Evolutionary conservation across 1,284 basidiomycete species (phyloP), one percentile per base, ranked within the genome.

Genomic region (Agroathelia rolfsii): DNA sequence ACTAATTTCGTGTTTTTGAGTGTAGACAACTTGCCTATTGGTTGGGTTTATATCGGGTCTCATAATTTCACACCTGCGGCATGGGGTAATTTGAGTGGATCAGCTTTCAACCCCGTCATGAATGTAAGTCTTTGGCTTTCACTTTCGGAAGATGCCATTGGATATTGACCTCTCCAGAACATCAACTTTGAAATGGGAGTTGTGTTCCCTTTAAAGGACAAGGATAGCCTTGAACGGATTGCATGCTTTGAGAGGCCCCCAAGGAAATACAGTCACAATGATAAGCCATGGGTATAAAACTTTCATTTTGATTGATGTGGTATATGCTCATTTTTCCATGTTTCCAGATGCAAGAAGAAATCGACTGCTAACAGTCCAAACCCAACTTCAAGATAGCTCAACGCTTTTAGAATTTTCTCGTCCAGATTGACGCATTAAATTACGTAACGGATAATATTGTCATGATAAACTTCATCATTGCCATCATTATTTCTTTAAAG

Each of bases 31-130:
- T 56, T 50, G 13, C 44, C 66, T 8, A 48, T 68, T 23, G 83
- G 81, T 1, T 87, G 83, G 80, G 65, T 64, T 6, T 87, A 87
- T 48, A 59, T 86, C 14, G 84, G 82, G 26, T 85, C 81, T 30
- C 83, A 86, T 49, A 87, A 86, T 49, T 86, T 87, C 52, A 86
- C 83, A 6, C 73, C 76, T 1, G 77, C 78, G 2, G 84, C 83
- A 0, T 87, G 83, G 83, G 83, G 83, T 3, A 85, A 66, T n/a
- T 50, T 86, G 32, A 76, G 72, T 4, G 81, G 82, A 3, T 72
- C 72, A 2, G 64, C 55, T 3, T 80, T 79, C 46, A 76, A 67
- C 36, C 84, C 83, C 5, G 54, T 68, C 16, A 51, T 85, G 33
- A 85, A 83, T 46, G 83, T 84, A 43, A 32, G 70, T 58, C 22